Conservation (phyloP, 2,329 filamentous ascomycete species). For the Ceratocystis ficicola region DNA sequence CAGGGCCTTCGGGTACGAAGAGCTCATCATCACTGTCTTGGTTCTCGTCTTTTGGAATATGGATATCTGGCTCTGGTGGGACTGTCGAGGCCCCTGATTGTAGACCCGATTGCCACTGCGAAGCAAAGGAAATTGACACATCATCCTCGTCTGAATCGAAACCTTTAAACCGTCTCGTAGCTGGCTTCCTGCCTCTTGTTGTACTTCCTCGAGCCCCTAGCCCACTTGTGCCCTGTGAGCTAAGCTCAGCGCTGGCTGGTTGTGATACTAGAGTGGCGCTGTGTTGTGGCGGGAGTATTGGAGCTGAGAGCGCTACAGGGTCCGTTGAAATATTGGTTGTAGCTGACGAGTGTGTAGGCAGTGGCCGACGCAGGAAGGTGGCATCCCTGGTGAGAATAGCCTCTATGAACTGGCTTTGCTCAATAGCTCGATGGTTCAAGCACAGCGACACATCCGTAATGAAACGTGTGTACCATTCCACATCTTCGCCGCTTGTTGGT, state of each 20-base stretch:
- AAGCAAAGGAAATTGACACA: constrained; percentile 23
- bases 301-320: neutral
- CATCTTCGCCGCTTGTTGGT: constrained; percentile 39
- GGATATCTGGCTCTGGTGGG: constrained; percentile 12
- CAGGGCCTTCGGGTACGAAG: constrained; percentile 43
- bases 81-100: constrained; percentile 20
- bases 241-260: constrained; percentile 2
- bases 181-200: constrained; percentile 32
- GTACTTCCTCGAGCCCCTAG: constrained; percentile 23
- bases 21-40: constrained; percentile 36
- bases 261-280: neutral
- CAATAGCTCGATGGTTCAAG: constrained; percentile 69
- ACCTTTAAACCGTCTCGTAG: constrained; percentile 54
- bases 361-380: constrained; percentile 53
- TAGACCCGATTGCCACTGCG: constrained; percentile 4
- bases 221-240: neutral
- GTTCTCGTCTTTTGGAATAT: constrained; percentile 13
- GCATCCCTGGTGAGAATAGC: constrained; percentile 75
- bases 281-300: neutral
- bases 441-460: constrained; percentile 55
- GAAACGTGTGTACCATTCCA: constrained; percentile 58
- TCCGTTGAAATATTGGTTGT: constrained; percentile 16
- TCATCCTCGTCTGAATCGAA: constrained; percentile 45
- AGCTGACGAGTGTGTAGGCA: constrained; percentile 38
- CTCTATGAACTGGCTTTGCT: constrained; percentile 85